phyloP scores from a whole-genome alignment of 352 stramenopile species.

The Globisporangium ultimum region DNA sequence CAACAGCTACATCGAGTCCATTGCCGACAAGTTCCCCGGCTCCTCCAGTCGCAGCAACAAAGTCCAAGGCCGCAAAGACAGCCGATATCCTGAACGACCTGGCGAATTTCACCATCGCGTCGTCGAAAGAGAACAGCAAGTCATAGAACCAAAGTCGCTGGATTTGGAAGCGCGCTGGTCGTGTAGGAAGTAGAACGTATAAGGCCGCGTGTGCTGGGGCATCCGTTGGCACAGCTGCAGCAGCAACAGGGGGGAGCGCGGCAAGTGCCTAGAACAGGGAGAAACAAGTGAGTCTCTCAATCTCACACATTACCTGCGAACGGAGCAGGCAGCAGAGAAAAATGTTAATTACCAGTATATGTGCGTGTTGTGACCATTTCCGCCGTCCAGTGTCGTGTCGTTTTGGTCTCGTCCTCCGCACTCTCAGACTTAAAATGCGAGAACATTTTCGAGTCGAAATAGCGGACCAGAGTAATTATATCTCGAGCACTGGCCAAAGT shows the following conservation, averaged over 20 bases:
- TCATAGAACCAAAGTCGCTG: neutral
- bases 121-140: conserved; percentile 9
- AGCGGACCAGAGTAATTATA: too few species aligned
- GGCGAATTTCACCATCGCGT: conserved; percentile 39
- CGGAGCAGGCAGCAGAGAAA: neutral
- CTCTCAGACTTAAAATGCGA: too few species aligned
- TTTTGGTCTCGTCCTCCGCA: too few species aligned
- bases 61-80: conserved; percentile 10
- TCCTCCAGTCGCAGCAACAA: conserved; percentile 1
- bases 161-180: neutral
- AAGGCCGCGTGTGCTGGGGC: neutral
- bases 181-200: conserved; percentile 4
- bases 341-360: too few species aligned
- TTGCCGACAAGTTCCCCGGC: neutral
- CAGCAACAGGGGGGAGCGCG: too few species aligned
- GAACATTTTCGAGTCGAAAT: too few species aligned
- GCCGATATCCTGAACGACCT: conserved; percentile 44
- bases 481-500: too few species aligned
- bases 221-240: too few species aligned
- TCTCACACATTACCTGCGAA: neutral
- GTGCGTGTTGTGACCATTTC: too few species aligned
- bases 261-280: too few species aligned
- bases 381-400: too few species aligned
- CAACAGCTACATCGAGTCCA: neutral
- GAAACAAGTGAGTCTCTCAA: neutral